Base-by-base conservation (phyloP, 2,329 filamentous ascomycete genomes). In the Ophiostoma australiae region DNA sequence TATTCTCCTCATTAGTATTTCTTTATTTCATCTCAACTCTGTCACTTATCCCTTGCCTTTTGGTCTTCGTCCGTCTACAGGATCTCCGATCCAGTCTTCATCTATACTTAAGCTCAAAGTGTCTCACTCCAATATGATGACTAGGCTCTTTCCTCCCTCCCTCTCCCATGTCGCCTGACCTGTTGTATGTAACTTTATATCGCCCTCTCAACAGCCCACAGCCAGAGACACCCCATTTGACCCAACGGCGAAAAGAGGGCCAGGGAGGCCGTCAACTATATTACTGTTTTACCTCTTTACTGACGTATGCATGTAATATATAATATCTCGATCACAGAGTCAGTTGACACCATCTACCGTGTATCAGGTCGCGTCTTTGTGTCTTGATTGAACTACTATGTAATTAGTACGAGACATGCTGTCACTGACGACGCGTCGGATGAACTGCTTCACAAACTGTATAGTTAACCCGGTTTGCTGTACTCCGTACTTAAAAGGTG, bases 71-170 rank as follows among this genome's bases (percentile, higher is more conserved):
- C 52, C 52, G 52, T 27, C 52, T 27, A 27, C 52, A 58, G 15
- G 52, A 58, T 58, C 52, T 58, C 52, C 52, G 52, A 58, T 58
- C 52, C 4, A 58, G 23, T 58, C 52, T 58, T 58, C 52, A 31
- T 23, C 23, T 27, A 11, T n/a, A 27, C 23, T 58, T n/a, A 27
- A 27, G 52, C 52, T 58, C 23, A 48, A 3, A 23, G 15, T 58
- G 52, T 58, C 52, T 58, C 52, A 58, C n/a, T 27, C 10, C n/a
- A 11, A 58, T 10, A 31, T 27, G 23, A 58, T 27, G 17, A 58
- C 20, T n/a, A 3, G 44, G 44, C 7, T n/a, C 44, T 31, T 10
- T 55, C n/a, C 52, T 58, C 23, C n/a, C 52, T 58, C 52, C 10
- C 52, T 13, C 23, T 58, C 3, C 15, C 23, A 1, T 11, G 52